These are phyloP conservation scores for Rhizopus delemar DNA, from an alignment of 371 early-diverging fungal genomes.

Conservation along the genomic window DNA sequence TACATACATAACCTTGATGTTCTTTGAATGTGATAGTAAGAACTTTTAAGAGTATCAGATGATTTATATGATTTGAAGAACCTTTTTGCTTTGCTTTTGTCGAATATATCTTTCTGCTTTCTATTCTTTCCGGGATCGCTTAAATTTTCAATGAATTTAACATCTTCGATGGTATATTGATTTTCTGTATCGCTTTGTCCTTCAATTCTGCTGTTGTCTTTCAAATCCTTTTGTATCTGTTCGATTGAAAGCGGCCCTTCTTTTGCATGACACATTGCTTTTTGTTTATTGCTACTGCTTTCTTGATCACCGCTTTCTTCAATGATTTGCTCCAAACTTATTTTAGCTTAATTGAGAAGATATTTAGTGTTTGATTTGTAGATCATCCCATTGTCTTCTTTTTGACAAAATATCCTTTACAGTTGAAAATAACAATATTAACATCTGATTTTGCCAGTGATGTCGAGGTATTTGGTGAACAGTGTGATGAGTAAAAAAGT, in stretches of 20 bases:
- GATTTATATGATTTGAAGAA: constrained; percentile 15
- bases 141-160: constrained; percentile 8
- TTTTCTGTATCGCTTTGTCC: constrained; percentile 9
- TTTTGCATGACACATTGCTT: constrained; percentile 11
- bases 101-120: constrained; percentile 12
- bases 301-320: constrained; percentile 5
- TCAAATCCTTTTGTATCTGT: constrained; percentile 15
- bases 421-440: constrained; percentile 4
- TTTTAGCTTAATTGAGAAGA: constrained; percentile 9
- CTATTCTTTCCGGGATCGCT: constrained; percentile 13
- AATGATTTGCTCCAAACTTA: constrained; percentile 6
- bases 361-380: constrained; percentile 7
- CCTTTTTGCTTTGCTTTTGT: constrained; percentile 15
- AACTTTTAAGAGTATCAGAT: constrained; percentile 6
- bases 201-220: constrained; percentile 2
- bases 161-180: constrained; percentile 9
- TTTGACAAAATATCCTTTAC: constrained; percentile 7
- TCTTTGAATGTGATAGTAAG: constrained; percentile 17
- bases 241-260: constrained; percentile 10
- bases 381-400: constrained; percentile 11
- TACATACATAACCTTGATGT: too few relatives aligned
- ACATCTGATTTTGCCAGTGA: constrained; percentile 7
- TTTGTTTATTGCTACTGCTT: constrained; percentile 1
- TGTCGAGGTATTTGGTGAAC: constrained; percentile 9
- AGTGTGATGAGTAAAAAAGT: constrained; percentile 11